A percentile compares a stretch with the other conserved stretches of the same genome.
phyloP scores from a whole-genome alignment of 75 land plant species.

The Pinus tabuliformis region DNA sequence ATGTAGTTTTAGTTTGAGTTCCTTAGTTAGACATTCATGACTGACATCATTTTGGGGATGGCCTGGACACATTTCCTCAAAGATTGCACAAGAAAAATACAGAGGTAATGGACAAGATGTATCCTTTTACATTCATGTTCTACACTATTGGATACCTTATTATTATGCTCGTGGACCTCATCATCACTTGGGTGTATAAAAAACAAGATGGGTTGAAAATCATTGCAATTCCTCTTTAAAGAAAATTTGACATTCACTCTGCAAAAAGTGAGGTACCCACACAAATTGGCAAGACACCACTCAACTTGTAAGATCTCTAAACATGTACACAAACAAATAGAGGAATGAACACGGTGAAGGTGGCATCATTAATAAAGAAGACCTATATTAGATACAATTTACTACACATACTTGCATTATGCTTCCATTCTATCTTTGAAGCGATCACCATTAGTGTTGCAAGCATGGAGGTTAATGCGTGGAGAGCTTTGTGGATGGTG shows the following conservation, averaged over 20 bases:
- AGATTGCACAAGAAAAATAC: constrained; percentile 53
- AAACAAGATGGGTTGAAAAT: background rate
- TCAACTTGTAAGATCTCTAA: background rate
- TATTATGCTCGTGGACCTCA: constrained; percentile 68
- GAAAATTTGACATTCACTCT: background rate
- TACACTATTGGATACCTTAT: constrained; percentile 61
- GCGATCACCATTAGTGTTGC: constrained; percentile 83
- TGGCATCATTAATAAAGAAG: constrained; percentile 3
- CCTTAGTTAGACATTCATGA: constrained; percentile 39
- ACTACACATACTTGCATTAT: constrained; percentile 66
- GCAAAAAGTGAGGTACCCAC: background rate
- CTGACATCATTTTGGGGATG: constrained; percentile 74
- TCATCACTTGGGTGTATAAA: constrained; percentile 22
- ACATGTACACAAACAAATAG: background rate
- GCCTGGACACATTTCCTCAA: constrained; percentile 75
- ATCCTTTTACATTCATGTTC: constrained; percentile 87
- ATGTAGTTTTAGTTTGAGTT: no score
- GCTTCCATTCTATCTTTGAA: constrained; percentile 92
- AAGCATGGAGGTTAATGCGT: constrained; percentile 65
- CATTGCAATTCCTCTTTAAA: background rate
- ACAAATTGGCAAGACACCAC: background rate
- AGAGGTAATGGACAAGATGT: constrained; percentile 37
- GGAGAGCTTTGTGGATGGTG: constrained; percentile 80
- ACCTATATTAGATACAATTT: constrained; percentile 57
- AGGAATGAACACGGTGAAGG: no score